Evolutionary conservation across 305 asterid species (phyloP), one percentile per base, ranked within the genome.

Genomic region (Fraxinus baroniana): DNA sequence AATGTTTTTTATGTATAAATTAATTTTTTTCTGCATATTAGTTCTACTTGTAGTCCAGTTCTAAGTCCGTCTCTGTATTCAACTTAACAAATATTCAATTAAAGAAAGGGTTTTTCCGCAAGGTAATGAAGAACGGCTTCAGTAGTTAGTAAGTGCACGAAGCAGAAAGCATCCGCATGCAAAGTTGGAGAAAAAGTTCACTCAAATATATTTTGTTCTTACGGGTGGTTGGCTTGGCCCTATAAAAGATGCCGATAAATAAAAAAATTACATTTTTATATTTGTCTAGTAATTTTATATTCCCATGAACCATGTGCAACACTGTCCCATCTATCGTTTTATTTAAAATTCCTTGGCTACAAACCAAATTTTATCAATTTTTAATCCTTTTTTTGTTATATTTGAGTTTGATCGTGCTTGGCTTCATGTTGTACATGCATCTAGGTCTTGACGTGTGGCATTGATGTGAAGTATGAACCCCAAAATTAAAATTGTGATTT

Each of bases 251-350:
- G 86, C 85, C 82, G 28, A 30, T 13, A 55, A 81, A 17, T 36
- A 82, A 79, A 60, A 60, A 30, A 15, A 26, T 77, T 70, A 13
- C 70, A 79, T 74, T 75, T 78, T 12, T 77, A 78, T 77, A 44
- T 74, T 44, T 44, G 10, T 74, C 20, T 44, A 81, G 80, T 7
- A 37, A 32, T 81, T 77, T 33, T 80, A 83, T 76, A 84, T 85
- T 82, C 85, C 87, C 91, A 89, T n/a, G 33, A 87, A 79, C 96
- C 97, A 93, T 93, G 94, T 92, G 97, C 91, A 74, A 57, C 80
- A 78, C 84, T 88, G 83, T 78, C 89, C 93, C 90, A 89, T 89
- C 85, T 78, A 37, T 80, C 87, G 35, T 74, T 81, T 85, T 82
- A 81, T 87, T 81, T 52, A 46, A 70, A 49, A 72, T 86, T 85